Base-by-base conservation (phyloP, 495 filamentous ascomycete species). In the Penicillium argentinense region DNA sequence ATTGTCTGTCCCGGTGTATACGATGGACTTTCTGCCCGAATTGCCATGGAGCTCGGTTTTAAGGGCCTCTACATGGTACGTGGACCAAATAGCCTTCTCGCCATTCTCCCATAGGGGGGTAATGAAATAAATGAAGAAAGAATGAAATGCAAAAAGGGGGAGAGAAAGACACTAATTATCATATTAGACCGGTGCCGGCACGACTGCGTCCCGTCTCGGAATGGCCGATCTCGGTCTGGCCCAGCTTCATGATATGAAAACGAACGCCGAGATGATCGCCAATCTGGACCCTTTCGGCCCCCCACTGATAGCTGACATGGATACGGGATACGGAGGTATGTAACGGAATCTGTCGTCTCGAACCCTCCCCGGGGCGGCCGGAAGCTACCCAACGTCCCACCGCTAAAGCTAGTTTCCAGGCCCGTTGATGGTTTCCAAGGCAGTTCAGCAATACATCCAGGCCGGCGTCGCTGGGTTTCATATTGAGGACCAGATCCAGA, bases 271-370 rank as follows among this genome's bases (percentile, higher is more conserved):
- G 36, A 86, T 86, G 79, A 81, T 89, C 42, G 80, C 82, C 33
- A 74, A 73, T 45, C 66, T 88, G 25, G 71, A 84, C 49, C 80
- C 79, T 0, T 62, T 62, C 23, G 69, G 75, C 0, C 72, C 74
- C 2, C 82, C 83, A 0, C 51, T 88, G 4, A 86, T 89, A 57
- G 84, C 84, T n/a, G 85, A 88, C 53, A 83, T 81, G 51, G 85
- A 89, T 61, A 81, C 77, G 9, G 81, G 82, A 16, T 85, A 79
- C 42, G 82, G 81, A 50, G 81, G 79, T 76, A 60, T 39, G 64
- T 38, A 17, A 42, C 19, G 14, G 28, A 11, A 6, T 8, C 13
- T 16, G 13, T 39, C 16, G 5, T 23, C 3, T 2, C 5, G n/a
- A 13, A 33, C n/a, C n/a, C n/a, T n/a, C n/a, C n/a, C n/a, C n/a